These are phyloP conservation scores for Blastobotrys elegans DNA, from an alignment of 1,139 yeast species.

Conservation along the genomic window DNA sequence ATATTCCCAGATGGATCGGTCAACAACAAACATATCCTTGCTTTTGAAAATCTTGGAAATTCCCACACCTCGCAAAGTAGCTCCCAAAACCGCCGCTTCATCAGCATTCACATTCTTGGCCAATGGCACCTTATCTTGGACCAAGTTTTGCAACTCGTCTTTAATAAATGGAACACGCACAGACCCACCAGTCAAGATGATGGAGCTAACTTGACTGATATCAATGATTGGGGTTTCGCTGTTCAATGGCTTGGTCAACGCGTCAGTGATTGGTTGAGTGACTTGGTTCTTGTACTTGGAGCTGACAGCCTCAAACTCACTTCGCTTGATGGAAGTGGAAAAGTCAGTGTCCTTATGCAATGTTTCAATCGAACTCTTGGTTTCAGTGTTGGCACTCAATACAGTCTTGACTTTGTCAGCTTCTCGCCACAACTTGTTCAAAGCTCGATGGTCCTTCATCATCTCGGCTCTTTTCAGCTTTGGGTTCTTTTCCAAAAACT, in stretches of 20 bases:
- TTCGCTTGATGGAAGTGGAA: conserved; percentile 57
- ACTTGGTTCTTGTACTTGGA: conserved; percentile 44
- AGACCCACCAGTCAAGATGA: conserved; percentile 86
- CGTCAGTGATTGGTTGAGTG: conserved; percentile 51
- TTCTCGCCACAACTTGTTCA: conserved; percentile 67
- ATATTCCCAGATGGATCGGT: conserved; percentile 43
- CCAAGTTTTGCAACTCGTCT: conserved; percentile 43
- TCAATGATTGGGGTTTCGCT: conserved; percentile 31
- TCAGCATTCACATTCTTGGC: conserved; percentile 94
- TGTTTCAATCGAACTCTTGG: conserved; percentile 60
- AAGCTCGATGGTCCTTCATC: conserved; percentile 49
- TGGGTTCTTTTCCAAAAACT: conserved; percentile 43
- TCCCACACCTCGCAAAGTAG: conserved; percentile 73
- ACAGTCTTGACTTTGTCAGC: conserved; percentile 86
- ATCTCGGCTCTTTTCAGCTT: conserved; percentile 31
- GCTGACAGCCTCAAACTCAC: conserved; percentile 65
- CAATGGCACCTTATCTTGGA: conserved; percentile 48
- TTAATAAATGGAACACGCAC: conserved; percentile 88
- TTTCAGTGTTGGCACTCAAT: conserved; percentile 82
- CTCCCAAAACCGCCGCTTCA: conserved; percentile 89
- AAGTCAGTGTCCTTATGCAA: conserved; percentile 66
- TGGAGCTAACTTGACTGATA: conserved; percentile 50
- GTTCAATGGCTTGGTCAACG: conserved; percentile 37
- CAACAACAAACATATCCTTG: conserved; percentile 57
- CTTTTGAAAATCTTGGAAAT: conserved; percentile 57